A percentile compares a stretch with the other conserved stretches of the same genome.
Conservation (phyloP, 106 monocot species). For the Dendrobium officinale region DNA sequence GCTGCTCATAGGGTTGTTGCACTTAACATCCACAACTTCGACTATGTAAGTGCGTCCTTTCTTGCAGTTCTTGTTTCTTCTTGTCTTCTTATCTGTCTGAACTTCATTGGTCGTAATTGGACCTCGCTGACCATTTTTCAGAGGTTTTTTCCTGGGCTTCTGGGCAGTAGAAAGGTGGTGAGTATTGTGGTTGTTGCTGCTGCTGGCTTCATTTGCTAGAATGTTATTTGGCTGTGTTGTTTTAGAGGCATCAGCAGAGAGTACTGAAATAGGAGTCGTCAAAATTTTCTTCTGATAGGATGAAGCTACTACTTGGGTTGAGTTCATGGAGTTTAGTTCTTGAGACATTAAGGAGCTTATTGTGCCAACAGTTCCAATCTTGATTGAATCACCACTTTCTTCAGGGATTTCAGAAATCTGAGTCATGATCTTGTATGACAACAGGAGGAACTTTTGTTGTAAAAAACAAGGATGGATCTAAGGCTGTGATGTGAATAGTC, state of each 20-base stretch:
- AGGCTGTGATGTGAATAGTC: not conserved
- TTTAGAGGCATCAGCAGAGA: slow-evolving; percentile 25
- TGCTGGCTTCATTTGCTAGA: slow-evolving; percentile 13
- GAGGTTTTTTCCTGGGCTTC: not conserved
- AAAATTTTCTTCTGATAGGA: slow-evolving; percentile 24
- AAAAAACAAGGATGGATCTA: not conserved
- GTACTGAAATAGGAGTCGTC: slow-evolving; percentile 40
- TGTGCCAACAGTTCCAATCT: slow-evolving; percentile 63
- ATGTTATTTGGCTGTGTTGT: slow-evolving; percentile 22
- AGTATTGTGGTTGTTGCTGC: slow-evolving; percentile 5
- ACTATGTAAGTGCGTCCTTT: slow-evolving; percentile 12
- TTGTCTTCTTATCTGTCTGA: not conserved
- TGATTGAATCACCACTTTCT: slow-evolving; percentile 25
- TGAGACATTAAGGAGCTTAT: slow-evolving; percentile 62
- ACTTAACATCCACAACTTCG: slow-evolving; percentile 30
- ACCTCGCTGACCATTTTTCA: not conserved
- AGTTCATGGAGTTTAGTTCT: slow-evolving; percentile 41
- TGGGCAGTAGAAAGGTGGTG: not conserved
- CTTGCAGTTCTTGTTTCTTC: not conserved
- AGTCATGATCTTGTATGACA: slow-evolving; percentile 24
- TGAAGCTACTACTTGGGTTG: slow-evolving; percentile 29
- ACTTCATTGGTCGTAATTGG: not conserved
- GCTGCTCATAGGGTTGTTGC: slow-evolving; percentile 75
- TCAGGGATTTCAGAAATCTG: slow-evolving; percentile 12
- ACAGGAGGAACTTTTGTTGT: not conserved